Base-by-base conservation (phyloP, 208 protist genomes). In the Kentomonas sorsogonicus region DNA sequence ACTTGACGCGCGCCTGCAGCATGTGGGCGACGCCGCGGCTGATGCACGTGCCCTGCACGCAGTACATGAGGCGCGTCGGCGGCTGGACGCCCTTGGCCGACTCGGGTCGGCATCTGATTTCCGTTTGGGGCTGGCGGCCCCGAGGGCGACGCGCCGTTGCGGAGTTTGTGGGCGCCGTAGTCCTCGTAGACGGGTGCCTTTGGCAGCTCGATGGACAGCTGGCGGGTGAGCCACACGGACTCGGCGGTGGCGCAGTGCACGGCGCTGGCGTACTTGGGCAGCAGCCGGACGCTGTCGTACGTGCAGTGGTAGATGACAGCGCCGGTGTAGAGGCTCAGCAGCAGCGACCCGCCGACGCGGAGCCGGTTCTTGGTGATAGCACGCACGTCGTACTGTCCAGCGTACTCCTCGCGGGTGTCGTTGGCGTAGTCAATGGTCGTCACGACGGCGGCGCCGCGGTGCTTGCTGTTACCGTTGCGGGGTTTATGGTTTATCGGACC, bases 231-330 rank as follows among this genome's bases (percentile, higher is more conserved):
- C 45, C 78, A 69, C 15, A 77, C 61, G 0, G 79, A 56, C 50
- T 91, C 77, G n/a, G 53, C 53, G 20, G 76, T 89, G 2, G 78
- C 79, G 48, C 69, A 77, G 62, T 93, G 86, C n/a, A 77, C 50
- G 15, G 63, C 60, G 26, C 63, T 66, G 3, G 64, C 51, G 58
- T 94, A 94, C 20, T 63, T 71, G 5, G 65, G 65, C 40, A 89
- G 60, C 48, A 77, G 61, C 25, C 63, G 40, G 13, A 94, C 66
- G 3, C 53, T 59, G 30, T 76, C 64, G 2, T 67, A 23, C 0
- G 72, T 84, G 68, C 83, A 91, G 46, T 69, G 69, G 71, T 89
- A 94, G 16, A 94, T 56, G 38, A 83, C 78, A 0, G 83, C 87
- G 2, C 87, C 87, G 9, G 83, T 89, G 66, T 89, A 91, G 22